These are phyloP conservation scores for Inga leiocalycina DNA, from an alignment of 306 rosid species.

Conservation along the genomic window DNA sequence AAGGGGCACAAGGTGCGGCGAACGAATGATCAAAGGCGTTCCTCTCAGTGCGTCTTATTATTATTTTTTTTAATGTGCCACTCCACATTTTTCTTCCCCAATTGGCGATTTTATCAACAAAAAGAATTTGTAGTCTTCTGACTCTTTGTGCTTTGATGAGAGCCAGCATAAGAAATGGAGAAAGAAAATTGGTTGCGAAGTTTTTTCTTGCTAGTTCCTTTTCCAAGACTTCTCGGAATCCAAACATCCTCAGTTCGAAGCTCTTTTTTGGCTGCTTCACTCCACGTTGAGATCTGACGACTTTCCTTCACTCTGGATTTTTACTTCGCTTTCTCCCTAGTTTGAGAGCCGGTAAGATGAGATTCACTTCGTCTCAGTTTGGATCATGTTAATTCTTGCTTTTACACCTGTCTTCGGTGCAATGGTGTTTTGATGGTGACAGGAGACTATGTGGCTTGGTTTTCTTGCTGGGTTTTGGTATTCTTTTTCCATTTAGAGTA, in stretches of 20 bases:
- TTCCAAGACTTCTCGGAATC: slow-evolving; percentile 38
- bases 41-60: slow-evolving; percentile 37
- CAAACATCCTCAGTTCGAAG: slow-evolving; percentile 26
- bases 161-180: slow-evolving; percentile 46
- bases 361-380: slow-evolving; percentile 33
- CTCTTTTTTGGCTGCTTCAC: slow-evolving; percentile 5
- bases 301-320: slow-evolving; percentile 28
- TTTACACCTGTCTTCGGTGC: background rate
- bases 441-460: background rate
- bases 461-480: background rate
- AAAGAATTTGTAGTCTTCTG: background rate
- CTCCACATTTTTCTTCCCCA: slow-evolving; percentile 10
- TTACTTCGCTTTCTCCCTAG: slow-evolving; percentile 22
- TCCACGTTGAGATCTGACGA: slow-evolving; percentile 43
- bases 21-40: slow-evolving; percentile 31
- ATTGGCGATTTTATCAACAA: slow-evolving; percentile 38
- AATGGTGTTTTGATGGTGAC: slow-evolving; percentile 26
- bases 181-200: slow-evolving; percentile 27
- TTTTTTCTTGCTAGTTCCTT: slow-evolving; percentile 21
- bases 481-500: background rate
- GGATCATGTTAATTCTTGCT: slow-evolving; percentile 24
- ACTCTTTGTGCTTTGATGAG: background rate
- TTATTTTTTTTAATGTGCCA: background rate
- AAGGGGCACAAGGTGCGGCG: background rate
- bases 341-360: slow-evolving; percentile 43